Evolutionary conservation across 2,329 filamentous ascomycete species (phyloP).

Genomic region (Trichophyton benhamiae): DNA sequence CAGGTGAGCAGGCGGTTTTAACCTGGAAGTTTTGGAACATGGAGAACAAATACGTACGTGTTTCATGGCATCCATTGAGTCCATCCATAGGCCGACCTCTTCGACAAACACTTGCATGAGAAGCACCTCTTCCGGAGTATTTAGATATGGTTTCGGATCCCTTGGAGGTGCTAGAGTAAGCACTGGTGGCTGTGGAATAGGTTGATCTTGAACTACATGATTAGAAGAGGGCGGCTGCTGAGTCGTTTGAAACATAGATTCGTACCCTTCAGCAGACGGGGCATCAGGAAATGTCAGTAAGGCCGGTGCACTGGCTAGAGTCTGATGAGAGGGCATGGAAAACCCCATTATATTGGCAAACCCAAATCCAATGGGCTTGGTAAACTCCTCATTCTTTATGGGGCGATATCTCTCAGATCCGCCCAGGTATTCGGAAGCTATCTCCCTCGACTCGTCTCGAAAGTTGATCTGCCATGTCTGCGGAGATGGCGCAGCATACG

Average conservation of each 20-base stretch:
- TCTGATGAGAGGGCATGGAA: slow-evolving; percentile 33
- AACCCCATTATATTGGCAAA: slow-evolving; percentile 14
- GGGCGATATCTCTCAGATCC: slow-evolving; percentile 61
- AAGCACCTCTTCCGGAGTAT: slow-evolving; percentile 63
- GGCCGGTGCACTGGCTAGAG: slow-evolving; percentile 41
- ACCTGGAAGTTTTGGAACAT: background rate
- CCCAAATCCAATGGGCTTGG: slow-evolving; percentile 18
- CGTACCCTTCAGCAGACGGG: slow-evolving; percentile 24
- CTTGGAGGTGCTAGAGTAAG: slow-evolving; percentile 31
- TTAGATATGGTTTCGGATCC: slow-evolving; percentile 51
- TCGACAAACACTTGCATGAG: slow-evolving; percentile 89
- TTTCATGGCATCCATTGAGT: slow-evolving; percentile 72
- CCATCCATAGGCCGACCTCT: slow-evolving; percentile 88
- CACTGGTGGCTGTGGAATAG: slow-evolving; percentile 23
- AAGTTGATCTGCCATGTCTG: slow-evolving; percentile 64
- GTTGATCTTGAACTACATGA: background rate
- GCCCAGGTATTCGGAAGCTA: slow-evolving; percentile 80
- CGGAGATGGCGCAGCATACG: slow-evolving; percentile 45
- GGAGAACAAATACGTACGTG: slow-evolving; percentile 41
- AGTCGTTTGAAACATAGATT: slow-evolving; percentile 20
- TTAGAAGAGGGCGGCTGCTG: slow-evolving; percentile 15
- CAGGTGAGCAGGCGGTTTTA: slow-evolving; percentile 3
- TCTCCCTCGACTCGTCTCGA: slow-evolving; percentile 75
- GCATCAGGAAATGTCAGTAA: slow-evolving; percentile 37
- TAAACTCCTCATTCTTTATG: slow-evolving; percentile 32